Evolutionary conservation across 2,329 filamentous ascomycete genomes (phyloP).

Genomic region (Pseudopyricularia cyperi): DNA sequence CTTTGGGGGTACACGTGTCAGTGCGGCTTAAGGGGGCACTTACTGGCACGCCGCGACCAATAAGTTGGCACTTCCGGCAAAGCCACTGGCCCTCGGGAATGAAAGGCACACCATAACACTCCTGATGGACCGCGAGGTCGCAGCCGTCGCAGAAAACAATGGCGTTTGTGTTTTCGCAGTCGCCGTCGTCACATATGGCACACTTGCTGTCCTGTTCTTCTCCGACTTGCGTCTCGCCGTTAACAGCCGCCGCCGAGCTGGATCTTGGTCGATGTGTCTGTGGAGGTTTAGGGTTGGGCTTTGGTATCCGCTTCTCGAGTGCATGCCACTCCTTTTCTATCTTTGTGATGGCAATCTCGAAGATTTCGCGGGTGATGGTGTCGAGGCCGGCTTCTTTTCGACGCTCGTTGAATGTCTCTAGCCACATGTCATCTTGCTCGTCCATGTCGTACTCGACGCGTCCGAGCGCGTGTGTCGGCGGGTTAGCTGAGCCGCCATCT

Average conservation of each 20-base stretch:
- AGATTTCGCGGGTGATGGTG: conserved; percentile 80
- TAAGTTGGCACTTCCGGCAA: conserved; percentile 90
- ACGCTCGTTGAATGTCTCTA: conserved; percentile 69
- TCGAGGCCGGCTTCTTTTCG: conserved; percentile 65
- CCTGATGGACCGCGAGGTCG: conserved; percentile 93
- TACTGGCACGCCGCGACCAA: conserved; percentile 79
- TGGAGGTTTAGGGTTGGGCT: conserved; percentile 89
- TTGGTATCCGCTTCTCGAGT: conserved; percentile 90
- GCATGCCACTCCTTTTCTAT: conserved; percentile 99
- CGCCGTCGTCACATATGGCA: conserved; percentile 96
- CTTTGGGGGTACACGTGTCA: neutral
- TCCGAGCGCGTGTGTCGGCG: conserved; percentile 40
- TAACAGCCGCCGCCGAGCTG: conserved; percentile 88
- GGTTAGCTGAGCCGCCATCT: conserved; percentile 41
- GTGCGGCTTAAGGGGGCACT: conserved; percentile 17
- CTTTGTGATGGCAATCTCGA: conserved; percentile 96
- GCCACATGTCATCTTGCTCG: conserved; percentile 95
- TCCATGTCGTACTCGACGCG: conserved; percentile 99
- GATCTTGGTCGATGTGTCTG: conserved; percentile 88
- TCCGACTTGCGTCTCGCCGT: conserved; percentile 74
- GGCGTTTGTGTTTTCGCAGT: conserved; percentile 97
- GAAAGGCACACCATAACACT: conserved; percentile 97
- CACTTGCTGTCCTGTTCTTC: conserved; percentile 97
- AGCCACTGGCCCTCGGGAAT: conserved; percentile 98
- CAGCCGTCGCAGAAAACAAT: conserved; percentile 99